Percentiles rank a stretch among this genome's conserved stretches.
Conservation (phyloP, 106 monocot species). For the Acorus gramineus region DNA sequence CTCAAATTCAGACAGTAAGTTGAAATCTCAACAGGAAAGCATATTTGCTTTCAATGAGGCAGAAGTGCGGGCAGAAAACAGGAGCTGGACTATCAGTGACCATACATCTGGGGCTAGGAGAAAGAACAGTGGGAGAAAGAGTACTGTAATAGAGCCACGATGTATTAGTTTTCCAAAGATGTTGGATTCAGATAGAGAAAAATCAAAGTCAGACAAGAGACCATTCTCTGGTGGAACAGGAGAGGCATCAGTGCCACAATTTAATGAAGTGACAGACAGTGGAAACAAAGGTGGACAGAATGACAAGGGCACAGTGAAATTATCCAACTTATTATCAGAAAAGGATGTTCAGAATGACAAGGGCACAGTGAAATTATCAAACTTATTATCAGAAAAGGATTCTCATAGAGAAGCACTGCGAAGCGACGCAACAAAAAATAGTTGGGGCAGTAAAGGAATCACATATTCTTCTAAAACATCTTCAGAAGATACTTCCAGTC, state of each 20-base stretch:
- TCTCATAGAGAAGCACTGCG: too few species aligned
- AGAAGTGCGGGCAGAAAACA: slow-evolving; percentile 11
- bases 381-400: too few species aligned
- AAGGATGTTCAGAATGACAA: too few species aligned
- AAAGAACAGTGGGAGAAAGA: slow-evolving; percentile 22
- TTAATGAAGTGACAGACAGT: background rate
- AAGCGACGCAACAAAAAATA: too few species aligned
- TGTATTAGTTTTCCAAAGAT: slow-evolving; percentile 20
- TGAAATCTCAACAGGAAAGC: slow-evolving; percentile 18
- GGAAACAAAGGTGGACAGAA: too few species aligned
- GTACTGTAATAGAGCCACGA: slow-evolving; percentile 10
- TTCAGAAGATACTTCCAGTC: slow-evolving; percentile 9
- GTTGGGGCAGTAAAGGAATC: background rate
- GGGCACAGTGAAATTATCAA: too few species aligned
- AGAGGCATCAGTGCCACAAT: background rate
- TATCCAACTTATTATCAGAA: too few species aligned
- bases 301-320: too few species aligned
- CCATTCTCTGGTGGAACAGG: slow-evolving; percentile 16
- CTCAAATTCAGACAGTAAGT: slow-evolving; percentile 13
- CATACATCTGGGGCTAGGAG: slow-evolving; percentile 13
- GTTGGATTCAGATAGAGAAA: background rate
- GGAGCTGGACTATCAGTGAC: slow-evolving; percentile 12
- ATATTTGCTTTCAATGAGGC: slow-evolving; percentile 45
- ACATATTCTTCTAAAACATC: slow-evolving; percentile 5
- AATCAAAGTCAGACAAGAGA: slow-evolving; percentile 1